Percentiles rank a stretch among this genome's conserved stretches.
Evolutionary conservation across 148 eudicot genomes (phyloP).

Genomic region (Tetragonia tetragonoides): DNA sequence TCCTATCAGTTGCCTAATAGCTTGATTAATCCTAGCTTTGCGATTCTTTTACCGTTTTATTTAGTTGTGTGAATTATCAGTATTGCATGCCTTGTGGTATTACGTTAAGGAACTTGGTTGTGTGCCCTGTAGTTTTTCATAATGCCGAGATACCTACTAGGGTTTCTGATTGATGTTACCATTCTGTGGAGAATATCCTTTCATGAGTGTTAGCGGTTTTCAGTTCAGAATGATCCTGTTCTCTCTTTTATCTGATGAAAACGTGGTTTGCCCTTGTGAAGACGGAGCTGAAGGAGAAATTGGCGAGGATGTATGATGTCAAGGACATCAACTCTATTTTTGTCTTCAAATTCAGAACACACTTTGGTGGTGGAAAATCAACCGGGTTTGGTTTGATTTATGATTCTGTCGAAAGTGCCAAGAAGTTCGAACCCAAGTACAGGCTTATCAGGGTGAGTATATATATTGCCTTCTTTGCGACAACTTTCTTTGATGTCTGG

Average conservation of each 20-base stretch:
- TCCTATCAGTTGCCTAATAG: neutral
- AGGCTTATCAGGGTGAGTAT: slow-evolving; percentile 75
- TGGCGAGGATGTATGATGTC: slow-evolving; percentile 65
- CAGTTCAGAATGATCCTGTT: neutral
- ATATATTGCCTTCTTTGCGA: neutral
- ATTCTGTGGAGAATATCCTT: no score
- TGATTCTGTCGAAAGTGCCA: slow-evolving; percentile 72
- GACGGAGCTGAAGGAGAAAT: slow-evolving; percentile 77
- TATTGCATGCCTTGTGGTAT: no score
- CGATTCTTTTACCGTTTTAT: neutral
- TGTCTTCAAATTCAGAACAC: slow-evolving; percentile 81
- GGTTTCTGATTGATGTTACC: no score
- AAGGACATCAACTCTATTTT: slow-evolving; percentile 63
- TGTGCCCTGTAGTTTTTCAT: no score
- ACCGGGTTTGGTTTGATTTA: slow-evolving; percentile 83
- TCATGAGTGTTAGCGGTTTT: neutral
- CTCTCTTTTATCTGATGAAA: neutral
- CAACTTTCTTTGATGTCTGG: neutral
- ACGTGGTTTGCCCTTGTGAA: slow-evolving; percentile 3
- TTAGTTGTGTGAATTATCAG: no score
- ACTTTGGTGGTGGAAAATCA: slow-evolving; percentile 86
- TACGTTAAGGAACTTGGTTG: no score
- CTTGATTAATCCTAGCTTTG: neutral
- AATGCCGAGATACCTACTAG: no score
- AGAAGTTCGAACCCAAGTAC: slow-evolving; percentile 81